Base-by-base conservation (phyloP, 2,329 filamentous ascomycete species). In the Myotisia sp. region DNA sequence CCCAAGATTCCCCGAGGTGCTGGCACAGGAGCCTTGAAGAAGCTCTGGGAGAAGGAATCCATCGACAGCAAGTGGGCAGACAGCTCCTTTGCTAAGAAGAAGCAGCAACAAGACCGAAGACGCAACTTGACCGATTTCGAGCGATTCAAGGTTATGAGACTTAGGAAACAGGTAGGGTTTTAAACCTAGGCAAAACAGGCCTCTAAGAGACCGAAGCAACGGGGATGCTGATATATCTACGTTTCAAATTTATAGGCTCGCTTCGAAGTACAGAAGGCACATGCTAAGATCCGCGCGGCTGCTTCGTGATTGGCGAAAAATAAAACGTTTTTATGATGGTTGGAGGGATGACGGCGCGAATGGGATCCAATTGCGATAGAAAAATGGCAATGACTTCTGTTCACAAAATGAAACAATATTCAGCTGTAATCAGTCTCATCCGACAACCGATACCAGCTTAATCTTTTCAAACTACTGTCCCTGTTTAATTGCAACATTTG, bases 91-190 rank as follows among this genome's bases (percentile, higher is more conserved):
- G 84, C 86, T 58, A 90, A 98, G 83, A 86, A 84, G 75, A 76
- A 81, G 60, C 76, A 76, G 52, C 79, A 83, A 68, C 73, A 74
- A 55, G 73, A 82, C 66, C 80, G 83, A 70, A 81, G 90, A 73
- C 80, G 79, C 70, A 75, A 76, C 57, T 73, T 98, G 51, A 92
- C 79, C 67, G 90, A 98, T 75, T 98, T 98, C 62, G 90, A 98
- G 74, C 80, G 90, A 65, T 98, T 95, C 84, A 94, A 98, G 82
- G 90, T 95, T 56, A 74, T 95, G 76, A 79, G 87, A 67, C 74
- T 95, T 69, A 92, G 87, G 80, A 98, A 98, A 79, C 86, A 94
- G 79, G 83, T 86, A 61, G 50, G 72, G 69, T 36, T 13, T 13
- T 21, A n/a, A n/a, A n/a, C n/a, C n/a, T n/a, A n/a, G n/a, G n/a